Percentiles rank a stretch among this genome's conserved stretches.
phyloP scores from a whole-genome alignment of 2,329 filamentous ascomycete species.

The Curvularia sp. region DNA sequence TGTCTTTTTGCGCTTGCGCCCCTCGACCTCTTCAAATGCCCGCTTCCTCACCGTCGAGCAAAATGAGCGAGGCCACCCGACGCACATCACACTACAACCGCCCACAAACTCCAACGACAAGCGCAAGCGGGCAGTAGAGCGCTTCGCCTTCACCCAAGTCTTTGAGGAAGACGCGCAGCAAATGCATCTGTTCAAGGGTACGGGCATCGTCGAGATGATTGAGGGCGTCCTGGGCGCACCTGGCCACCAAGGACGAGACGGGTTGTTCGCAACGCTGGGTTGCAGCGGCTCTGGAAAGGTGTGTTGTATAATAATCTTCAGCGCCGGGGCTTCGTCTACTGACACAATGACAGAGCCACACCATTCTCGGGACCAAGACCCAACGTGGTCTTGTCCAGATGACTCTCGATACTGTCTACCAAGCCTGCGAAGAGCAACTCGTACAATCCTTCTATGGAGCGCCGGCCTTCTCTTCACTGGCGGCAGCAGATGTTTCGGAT shows the following conservation, averaged over 20 bases:
- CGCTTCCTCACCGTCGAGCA: constrained; percentile 82
- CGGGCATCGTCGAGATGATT: constrained; percentile 75
- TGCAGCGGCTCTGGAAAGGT: constrained; percentile 98
- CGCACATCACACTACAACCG: constrained; percentile 61
- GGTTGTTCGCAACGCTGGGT: constrained; percentile 86
- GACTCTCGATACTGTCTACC: constrained; percentile 86
- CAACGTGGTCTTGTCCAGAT: constrained; percentile 93
- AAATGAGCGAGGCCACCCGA: constrained; percentile 49
- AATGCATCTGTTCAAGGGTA: constrained; percentile 83
- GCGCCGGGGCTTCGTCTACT: constrained; percentile 13
- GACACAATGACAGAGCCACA: constrained; percentile 75
- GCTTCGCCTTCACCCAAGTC: constrained; percentile 91
- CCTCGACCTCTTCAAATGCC: constrained; percentile 47
- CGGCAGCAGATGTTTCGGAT: constrained; percentile 80
- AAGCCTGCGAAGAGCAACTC: constrained; percentile 76
- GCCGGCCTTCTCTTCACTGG: constrained; percentile 74
- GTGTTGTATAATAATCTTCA: constrained; percentile 4
- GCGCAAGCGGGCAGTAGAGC: constrained; percentile 86
- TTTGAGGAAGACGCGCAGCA: constrained; percentile 88
- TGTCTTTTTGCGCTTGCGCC: constrained; percentile 82
- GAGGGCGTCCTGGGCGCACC: constrained; percentile 79
- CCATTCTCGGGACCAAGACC: constrained; percentile 85
- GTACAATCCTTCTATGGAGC: constrained; percentile 65
- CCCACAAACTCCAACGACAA: constrained; percentile 83
- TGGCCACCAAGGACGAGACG: constrained; percentile 83